phyloP scores from a whole-genome alignment of 208 protist species.

The Wallacemonas sp. region DNA sequence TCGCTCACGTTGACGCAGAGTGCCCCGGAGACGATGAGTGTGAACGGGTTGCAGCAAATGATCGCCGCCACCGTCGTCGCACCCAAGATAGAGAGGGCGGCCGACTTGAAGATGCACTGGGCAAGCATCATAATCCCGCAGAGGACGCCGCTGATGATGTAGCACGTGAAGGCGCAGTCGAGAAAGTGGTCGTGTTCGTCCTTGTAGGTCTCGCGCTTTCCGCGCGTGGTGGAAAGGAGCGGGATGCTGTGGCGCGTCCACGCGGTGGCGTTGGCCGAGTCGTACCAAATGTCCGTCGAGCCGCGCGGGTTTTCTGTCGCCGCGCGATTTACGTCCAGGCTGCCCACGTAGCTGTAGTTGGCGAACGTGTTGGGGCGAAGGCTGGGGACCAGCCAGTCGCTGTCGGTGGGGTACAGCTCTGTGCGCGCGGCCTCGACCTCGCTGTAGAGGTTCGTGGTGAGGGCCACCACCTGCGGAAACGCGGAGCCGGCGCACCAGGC shows the following conservation, averaged over 20 bases:
- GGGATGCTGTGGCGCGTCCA: constrained; percentile 73
- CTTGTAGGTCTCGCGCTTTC: constrained; percentile 33
- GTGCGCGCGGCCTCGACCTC: constrained; percentile 35
- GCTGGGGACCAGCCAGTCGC: constrained; percentile 37
- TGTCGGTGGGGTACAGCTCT: constrained; percentile 26
- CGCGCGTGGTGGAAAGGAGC: constrained; percentile 37
- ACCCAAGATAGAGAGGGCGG: constrained; percentile 58
- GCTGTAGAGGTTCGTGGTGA: constrained; percentile 43
- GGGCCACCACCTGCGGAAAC: constrained; percentile 53
- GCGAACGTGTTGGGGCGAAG: constrained; percentile 27
- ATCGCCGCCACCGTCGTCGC: constrained; percentile 59
- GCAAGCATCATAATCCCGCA: constrained; percentile 64
- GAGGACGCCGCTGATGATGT: constrained; percentile 46
- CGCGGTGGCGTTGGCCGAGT: constrained; percentile 20
- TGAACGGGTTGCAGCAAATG: constrained; percentile 70
- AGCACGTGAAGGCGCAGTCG: constrained; percentile 52
- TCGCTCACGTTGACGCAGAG: constrained; percentile 67
- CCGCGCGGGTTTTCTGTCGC: constrained; percentile 52
- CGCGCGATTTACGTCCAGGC: constrained; percentile 58
- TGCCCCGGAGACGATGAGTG: constrained; percentile 59
- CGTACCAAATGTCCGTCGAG: constrained; percentile 68
- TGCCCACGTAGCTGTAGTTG: constrained; percentile 56
- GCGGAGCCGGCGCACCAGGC: constrained; percentile 50
- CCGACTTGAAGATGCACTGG: constrained; percentile 58
- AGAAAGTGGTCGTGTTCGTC: constrained; percentile 64